Percentiles rank a stretch among this genome's conserved stretches.
Evolutionary conservation across 352 stramenopile genomes (phyloP).

Genomic region (Globisporangium abappressorium): DNA sequence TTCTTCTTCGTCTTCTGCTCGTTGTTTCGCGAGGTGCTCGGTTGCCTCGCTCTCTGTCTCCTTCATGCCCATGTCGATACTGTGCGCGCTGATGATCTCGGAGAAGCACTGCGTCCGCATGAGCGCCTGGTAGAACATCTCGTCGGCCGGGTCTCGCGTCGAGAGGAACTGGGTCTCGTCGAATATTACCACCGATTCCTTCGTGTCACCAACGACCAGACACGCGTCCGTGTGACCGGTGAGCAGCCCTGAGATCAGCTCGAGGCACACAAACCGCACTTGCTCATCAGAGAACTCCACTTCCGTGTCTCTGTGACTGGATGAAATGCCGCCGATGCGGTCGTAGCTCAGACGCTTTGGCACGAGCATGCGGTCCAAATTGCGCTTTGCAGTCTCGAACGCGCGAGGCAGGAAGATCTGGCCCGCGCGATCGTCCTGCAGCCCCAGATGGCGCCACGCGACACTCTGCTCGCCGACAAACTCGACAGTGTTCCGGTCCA

Average conservation of each 20-base stretch:
- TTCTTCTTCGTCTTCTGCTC: constrained; percentile 19
- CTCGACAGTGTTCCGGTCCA: constrained; percentile 69
- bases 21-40: constrained; percentile 2
- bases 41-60: constrained; percentile 22
- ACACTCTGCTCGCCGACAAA: constrained; percentile 60
- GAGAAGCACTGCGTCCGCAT: constrained; percentile 83
- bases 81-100: constrained; percentile 75
- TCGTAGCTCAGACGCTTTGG: constrained; percentile 39
- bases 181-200: constrained; percentile 86
- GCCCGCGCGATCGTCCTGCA: constrained; percentile 34
- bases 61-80: constrained; percentile 53
- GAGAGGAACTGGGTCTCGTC: constrained; percentile 82
- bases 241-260: constrained; percentile 64
- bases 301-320: background rate
- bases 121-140: constrained; percentile 62
- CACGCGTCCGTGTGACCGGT: constrained; percentile 68
- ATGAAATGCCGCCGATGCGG: constrained; percentile 27
- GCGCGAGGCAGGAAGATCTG: constrained; percentile 51
- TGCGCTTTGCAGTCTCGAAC: constrained; percentile 51
- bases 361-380: constrained; percentile 52
- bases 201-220: constrained; percentile 80
- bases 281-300: constrained; percentile 29
- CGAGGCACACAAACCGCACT: constrained; percentile 61
- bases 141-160: constrained; percentile 50
- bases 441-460: constrained; percentile 54